Evolutionary conservation across 2,329 filamentous ascomycete species (phyloP), one percentile per base, ranked within the genome.

Genomic region (Elsinoe arachidis): DNA sequence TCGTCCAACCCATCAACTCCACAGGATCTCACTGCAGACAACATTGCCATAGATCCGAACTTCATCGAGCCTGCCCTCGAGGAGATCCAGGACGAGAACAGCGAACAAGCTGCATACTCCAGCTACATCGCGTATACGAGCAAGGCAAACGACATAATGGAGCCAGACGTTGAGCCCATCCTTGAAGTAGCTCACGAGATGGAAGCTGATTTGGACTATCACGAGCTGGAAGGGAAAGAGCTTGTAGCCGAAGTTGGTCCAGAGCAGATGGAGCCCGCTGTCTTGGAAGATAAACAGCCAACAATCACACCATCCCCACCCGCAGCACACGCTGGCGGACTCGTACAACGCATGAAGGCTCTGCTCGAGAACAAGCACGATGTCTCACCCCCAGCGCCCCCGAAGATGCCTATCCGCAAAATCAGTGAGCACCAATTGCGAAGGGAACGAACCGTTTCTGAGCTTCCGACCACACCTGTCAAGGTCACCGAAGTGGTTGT

Each of bases 261-360:
- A 35, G 14, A 2, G 12, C 15, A 6, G 17, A 26, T 53, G 2
- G 17, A 39, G 34, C 15, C 15, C 9, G 17, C 17, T 9, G 9
- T 5, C 14, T 7, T 17, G 15, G 26, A 51, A 21, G 26, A 12
- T 12, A 23, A 15, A 15, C 46, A 9, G 14, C 19, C 21, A 3
- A 30, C 11, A 15, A 33, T 7, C 17, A 17, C 34, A 21, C 33
- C 49, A 15, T 35, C 49, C 10, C 66, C 69, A 43, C 59, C 66
- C 7, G 68, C 67, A 2, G 63, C 67, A 1, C 66, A 71, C 9
- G 68, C 68, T 2, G 68, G 68, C 30, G 72, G 73, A 2, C 72
- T 74, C 44, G 70, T 74, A 10, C 68, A 72, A 57, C 70, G 67
- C n/a, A 71, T 74, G 60, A 73, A 70, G 58, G 71, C 69, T 5